Conservation (phyloP, 2,329 filamentous ascomycete species). For the Penicillium sp. region DNA sequence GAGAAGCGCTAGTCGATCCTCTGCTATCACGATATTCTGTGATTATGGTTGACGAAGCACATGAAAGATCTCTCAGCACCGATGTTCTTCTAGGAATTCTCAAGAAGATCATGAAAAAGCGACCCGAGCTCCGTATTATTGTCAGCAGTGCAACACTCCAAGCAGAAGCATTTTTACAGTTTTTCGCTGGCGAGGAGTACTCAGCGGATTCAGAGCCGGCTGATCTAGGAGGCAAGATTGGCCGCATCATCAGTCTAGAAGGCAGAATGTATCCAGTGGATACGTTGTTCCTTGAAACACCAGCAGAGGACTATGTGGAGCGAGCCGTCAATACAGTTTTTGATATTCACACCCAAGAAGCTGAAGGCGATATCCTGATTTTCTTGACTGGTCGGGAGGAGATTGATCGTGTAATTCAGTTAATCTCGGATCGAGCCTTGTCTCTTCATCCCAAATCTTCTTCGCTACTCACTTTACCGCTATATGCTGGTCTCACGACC, state of each 20-base stretch:
- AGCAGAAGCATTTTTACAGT: conserved; percentile 75
- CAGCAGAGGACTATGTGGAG: conserved; percentile 81
- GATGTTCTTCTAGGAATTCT: conserved; percentile 84
- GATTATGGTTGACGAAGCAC: conserved; percentile 96
- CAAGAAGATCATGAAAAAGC: conserved; percentile 78
- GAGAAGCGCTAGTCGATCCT: conserved; percentile 90
- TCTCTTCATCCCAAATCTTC: conserved; percentile 56
- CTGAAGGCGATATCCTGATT: conserved; percentile 78
- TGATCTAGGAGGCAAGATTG: conserved; percentile 41
- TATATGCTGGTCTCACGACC: conserved; percentile 82
- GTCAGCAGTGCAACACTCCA: conserved; percentile 92
- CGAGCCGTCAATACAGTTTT: conserved; percentile 75
- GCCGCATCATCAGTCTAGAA: conserved; percentile 74
- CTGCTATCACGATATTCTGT: conserved; percentile 85
- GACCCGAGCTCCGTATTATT: conserved; percentile 77
- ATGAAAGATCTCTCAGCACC: conserved; percentile 87
- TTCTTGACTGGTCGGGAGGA: conserved; percentile 92
- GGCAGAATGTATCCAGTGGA: conserved; percentile 87
- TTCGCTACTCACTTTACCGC: conserved; percentile 63
- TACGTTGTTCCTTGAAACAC: conserved; percentile 68
- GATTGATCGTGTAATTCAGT: conserved; percentile 75
- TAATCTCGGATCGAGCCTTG: conserved; percentile 65
- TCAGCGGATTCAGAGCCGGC: conserved; percentile 31
- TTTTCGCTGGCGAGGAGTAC: conserved; percentile 57
- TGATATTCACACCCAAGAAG: conserved; percentile 76